phyloP scores from a whole-genome alignment of 148 eudicot species.

The Arctostaphylos glauca region DNA sequence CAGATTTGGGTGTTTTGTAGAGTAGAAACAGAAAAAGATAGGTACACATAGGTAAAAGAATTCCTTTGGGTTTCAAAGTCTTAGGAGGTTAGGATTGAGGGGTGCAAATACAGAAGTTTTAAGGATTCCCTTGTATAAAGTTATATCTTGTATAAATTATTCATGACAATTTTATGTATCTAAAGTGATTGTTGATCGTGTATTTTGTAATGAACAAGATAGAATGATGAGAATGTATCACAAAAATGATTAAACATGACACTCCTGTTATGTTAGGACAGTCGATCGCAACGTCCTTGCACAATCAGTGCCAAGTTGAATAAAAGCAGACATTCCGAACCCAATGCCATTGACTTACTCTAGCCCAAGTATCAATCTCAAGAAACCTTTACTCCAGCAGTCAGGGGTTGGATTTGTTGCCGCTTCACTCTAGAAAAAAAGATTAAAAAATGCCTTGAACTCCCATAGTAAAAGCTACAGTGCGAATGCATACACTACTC shows the following conservation, averaged over 20 bases:
- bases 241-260: not conserved
- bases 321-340: not conserved
- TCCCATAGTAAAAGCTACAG: too few relatives aligned
- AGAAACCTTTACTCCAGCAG: not conserved
- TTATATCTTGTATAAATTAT: constrained; percentile 6
- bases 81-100: constrained; percentile 10
- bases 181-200: not conserved
- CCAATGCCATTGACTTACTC: not conserved
- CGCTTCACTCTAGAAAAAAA: not conserved
- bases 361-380: not conserved
- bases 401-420: not conserved
- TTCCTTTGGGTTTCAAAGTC: not conserved
- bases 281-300: not conserved
- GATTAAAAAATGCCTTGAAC: not conserved
- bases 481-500: too few relatives aligned
- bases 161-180: not conserved
- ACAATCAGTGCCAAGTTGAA: not conserved
- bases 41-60: not conserved
- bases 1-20: not conserved
- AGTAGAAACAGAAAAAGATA: not conserved
- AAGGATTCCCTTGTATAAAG: not conserved
- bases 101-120: not conserved
- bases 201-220: not conserved
- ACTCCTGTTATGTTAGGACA: not conserved
- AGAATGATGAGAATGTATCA: not conserved